phyloP scores from a whole-genome alignment of 129 eudicot species.

The Escallonia herrerae region DNA sequence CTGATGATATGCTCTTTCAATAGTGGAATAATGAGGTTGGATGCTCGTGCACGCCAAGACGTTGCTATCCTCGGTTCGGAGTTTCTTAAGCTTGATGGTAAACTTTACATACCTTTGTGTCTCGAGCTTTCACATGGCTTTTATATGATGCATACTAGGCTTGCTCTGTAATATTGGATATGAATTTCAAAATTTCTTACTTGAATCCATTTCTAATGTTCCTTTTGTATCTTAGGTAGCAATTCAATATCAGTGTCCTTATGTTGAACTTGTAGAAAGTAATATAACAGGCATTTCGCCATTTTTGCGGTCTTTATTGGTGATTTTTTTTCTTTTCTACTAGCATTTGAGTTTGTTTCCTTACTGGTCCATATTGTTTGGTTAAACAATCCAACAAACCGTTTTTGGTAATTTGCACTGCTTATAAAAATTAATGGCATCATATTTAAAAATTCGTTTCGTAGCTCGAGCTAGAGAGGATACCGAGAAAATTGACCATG shows the following conservation, averaged over 20 bases:
- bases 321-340: not conserved
- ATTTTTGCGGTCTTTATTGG: not conserved
- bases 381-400: no score
- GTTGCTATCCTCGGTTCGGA: conserved; percentile 79
- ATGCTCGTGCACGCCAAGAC: conserved; percentile 97
- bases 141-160: not conserved
- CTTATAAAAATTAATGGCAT: not conserved
- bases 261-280: not conserved
- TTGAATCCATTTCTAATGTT: not conserved
- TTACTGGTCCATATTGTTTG: no score
- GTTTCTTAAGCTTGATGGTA: conserved; percentile 95
- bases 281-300: no score
- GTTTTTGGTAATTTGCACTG: not conserved
- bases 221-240: not conserved
- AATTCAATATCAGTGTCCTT: not conserved
- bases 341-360: not conserved
- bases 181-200: not conserved
- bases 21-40: conserved; percentile 83
- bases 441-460: conserved; percentile 9
- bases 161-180: not conserved
- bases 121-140: not conserved
- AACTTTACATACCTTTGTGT: conserved; percentile 8
- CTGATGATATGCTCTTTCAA: conserved; percentile 18
- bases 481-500: conserved; percentile 77
- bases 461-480: conserved; percentile 98